Evolutionary conservation across 2,329 filamentous ascomycete species (phyloP), one percentile per base, ranked within the genome.

Genomic region (Tolypocladium guangdongense): DNA sequence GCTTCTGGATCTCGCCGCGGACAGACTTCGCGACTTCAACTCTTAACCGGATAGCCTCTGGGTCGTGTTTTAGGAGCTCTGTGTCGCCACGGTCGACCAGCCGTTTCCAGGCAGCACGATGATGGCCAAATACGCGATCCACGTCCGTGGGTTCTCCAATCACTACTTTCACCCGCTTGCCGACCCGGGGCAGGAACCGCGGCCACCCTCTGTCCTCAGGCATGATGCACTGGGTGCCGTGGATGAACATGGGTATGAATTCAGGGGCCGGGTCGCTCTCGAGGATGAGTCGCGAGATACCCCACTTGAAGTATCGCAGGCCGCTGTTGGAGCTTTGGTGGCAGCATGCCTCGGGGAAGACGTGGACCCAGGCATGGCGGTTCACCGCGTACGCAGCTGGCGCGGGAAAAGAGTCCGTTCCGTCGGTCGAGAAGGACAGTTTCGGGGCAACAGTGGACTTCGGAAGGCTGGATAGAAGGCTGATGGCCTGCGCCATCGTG

Each of bases 271-370:
- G 89, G 49, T 92, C 87, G 48, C 86, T 82, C 69, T 99, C 93
- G 48, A 99, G 81, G 54, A 99, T 93, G 54, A 97, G 78, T 2
- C 93, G 83, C 7, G 92, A 90, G 2, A 97, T 78, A 1, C 93
- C 93, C 93, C 93, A 99, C 74, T 96, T 96, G 81, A 97, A 97
- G 72, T 99, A 99, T 33, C 93, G 87, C 77, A 97, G 85, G 8
- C 85, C 82, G 62, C 84, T 83, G 43, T 83, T 75, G 1, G 86
- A 80, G 59, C 90, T 84, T 71, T 99, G 93, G 69, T 97, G 91
- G 47, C 96, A 90, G 68, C 88, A 90, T 49, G 90, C 93, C 71
- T 99, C 93, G 14, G 93, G 93, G 68, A 97, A 97, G 52, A 97
- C 86, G 69, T 99, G 93, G 4, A 99, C 76, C 93, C 93, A 99